Percentiles rank a stretch among this genome's conserved stretches.
These are phyloP conservation scores for Buxus sempervirens DNA, from an alignment of 164 flowering plant species.

Conservation along the genomic window DNA sequence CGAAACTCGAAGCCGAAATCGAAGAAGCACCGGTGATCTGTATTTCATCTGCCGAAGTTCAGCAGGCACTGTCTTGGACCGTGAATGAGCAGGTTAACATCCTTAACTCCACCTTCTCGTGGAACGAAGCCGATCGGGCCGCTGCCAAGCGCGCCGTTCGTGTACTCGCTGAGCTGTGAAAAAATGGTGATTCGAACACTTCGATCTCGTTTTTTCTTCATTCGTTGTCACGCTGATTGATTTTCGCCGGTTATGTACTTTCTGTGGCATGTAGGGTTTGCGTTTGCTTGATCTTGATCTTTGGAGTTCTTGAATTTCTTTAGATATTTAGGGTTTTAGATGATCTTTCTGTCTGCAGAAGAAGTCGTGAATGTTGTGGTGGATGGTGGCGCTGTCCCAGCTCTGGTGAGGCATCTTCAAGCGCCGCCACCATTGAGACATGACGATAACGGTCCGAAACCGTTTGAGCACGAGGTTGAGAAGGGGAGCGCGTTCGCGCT, in stretches of 20 bases:
- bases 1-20: conserved; percentile 60
- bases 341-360: conserved; percentile 33
- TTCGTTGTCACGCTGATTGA: background rate
- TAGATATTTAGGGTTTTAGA: background rate
- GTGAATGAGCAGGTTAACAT: conserved; percentile 52
- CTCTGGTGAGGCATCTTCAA: conserved; percentile 72
- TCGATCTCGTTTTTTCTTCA: background rate
- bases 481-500: conserved; percentile 83
- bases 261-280: background rate
- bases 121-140: conserved; percentile 71
- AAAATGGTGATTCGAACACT: conserved; percentile 42
- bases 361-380: conserved; percentile 77
- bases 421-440: conserved; percentile 44
- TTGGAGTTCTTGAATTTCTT: background rate
- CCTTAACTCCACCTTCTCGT: conserved; percentile 51
- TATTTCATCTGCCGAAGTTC: conserved; percentile 29
- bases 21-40: conserved; percentile 34
- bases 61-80: conserved; percentile 34
- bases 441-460: conserved; percentile 35
- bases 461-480: conserved; percentile 86
- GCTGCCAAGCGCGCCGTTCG: conserved; percentile 84
- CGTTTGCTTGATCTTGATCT: background rate
- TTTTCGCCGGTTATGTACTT: too few species aligned
- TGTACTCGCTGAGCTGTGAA: conserved; percentile 75
- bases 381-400: conserved; percentile 83